A percentile compares a stretch with the other conserved stretches of the same genome.
These are phyloP conservation scores for Lactuca sativa DNA, from an alignment of 129 eudicot genomes.

Conservation along the genomic window DNA sequence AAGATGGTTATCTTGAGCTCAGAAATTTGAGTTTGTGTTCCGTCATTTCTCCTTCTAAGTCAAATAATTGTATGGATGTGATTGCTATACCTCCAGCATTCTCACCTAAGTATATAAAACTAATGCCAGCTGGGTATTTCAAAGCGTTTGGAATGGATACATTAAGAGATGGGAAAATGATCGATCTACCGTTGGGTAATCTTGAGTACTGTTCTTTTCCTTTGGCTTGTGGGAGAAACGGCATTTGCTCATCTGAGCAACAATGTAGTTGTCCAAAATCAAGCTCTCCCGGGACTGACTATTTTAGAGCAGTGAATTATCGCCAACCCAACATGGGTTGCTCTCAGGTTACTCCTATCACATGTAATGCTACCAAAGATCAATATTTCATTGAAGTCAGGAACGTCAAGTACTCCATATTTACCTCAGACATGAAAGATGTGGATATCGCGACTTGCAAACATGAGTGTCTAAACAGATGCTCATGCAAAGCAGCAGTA, in stretches of 20 bases:
- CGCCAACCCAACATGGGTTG: conserved; percentile 36
- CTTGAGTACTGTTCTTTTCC: conserved; percentile 30
- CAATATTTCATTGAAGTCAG: conserved; percentile 26
- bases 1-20: too few species aligned
- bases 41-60: too few species aligned
- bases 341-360: conserved; percentile 10
- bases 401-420: conserved; percentile 16
- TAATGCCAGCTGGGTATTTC: background rate
- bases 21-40: too few species aligned
- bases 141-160: background rate
- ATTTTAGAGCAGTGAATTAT: conserved; percentile 8
- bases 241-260: conserved; percentile 27
- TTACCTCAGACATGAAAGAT: background rate
- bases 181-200: background rate
- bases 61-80: background rate
- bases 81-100: background rate
- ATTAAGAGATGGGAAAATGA: too few species aligned
- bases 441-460: conserved; percentile 32
- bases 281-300: conserved; percentile 3
- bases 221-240: conserved; percentile 36
- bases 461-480: conserved; percentile 35
- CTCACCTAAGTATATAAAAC: too few species aligned
- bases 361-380: conserved; percentile 22
- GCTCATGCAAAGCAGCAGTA: conserved; percentile 42
- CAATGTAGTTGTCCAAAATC: conserved; percentile 35